Evolutionary conservation across 2,329 filamentous ascomycete genomes (phyloP).

Genomic region (Teratosphaeria viscida): DNA sequence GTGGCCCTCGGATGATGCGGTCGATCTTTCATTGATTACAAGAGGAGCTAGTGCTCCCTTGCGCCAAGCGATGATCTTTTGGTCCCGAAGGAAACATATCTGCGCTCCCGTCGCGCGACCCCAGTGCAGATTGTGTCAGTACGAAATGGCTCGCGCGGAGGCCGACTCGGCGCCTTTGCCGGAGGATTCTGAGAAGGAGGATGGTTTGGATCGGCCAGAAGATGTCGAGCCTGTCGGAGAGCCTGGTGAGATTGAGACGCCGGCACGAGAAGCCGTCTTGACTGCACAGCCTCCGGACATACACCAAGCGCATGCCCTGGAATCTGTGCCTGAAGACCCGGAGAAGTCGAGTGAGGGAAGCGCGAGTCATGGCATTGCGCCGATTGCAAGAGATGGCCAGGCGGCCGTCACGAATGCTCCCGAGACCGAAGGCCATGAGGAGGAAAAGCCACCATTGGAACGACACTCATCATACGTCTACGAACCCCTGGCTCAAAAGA

Average conservation of each 20-base stretch:
- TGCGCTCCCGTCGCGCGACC: neutral
- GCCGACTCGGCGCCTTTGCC: neutral
- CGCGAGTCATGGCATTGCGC: neutral
- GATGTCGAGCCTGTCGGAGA: neutral
- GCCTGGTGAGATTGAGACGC: neutral
- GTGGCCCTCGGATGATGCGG: neutral
- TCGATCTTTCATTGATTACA: neutral
- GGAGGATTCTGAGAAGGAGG: neutral
- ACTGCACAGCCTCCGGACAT: neutral
- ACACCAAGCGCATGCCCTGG: neutral
- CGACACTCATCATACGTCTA: neutral
- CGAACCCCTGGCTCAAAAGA: conserved; percentile 8
- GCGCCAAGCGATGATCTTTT: neutral
- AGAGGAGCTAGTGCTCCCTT: neutral
- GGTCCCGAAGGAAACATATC: neutral
- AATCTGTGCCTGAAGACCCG: neutral
- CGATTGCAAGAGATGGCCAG: neutral
- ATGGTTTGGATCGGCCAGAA: neutral
- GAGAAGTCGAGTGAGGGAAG: neutral
- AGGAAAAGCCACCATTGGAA: neutral
- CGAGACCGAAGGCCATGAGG: neutral
- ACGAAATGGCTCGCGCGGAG: neutral
- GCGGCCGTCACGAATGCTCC: neutral
- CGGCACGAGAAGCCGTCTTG: neutral
- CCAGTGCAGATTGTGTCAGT: neutral